These are phyloP conservation scores for Barnettozyma populi DNA, from an alignment of 805 yeast genomes.

Conservation along the genomic window DNA sequence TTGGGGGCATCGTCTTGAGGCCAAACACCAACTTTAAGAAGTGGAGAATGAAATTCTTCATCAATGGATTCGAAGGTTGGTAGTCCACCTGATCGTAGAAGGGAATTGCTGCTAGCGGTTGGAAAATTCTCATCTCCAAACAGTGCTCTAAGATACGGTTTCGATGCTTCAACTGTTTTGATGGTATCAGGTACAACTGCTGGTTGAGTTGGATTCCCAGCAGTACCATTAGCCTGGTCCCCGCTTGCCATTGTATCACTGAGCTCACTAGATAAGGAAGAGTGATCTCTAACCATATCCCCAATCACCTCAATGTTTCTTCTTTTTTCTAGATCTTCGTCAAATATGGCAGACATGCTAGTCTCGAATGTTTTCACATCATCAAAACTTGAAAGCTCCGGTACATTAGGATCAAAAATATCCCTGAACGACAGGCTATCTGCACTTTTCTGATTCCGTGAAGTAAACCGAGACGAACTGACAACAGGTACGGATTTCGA, in stretches of 20 bases:
- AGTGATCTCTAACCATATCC: neutral
- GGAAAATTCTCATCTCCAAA: neutral
- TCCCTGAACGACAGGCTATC: neutral
- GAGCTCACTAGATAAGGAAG: neutral
- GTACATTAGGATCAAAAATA: conserved; percentile 10
- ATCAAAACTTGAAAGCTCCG: conserved; percentile 12
- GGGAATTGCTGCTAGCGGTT: too few species aligned
- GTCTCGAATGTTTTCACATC: conserved; percentile 22
- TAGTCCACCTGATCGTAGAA: neutral
- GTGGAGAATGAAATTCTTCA: conserved; percentile 19
- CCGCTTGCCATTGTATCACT: neutral
- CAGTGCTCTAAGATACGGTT: neutral
- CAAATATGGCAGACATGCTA: conserved; percentile 22
- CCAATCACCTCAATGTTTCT: neutral
- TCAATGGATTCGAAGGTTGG: conserved; percentile 15
- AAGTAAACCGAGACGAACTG: too few species aligned
- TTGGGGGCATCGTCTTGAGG: conserved; percentile 12
- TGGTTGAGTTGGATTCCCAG: neutral
- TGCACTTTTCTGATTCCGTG: neutral
- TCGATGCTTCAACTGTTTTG: neutral
- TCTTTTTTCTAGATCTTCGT: conserved; percentile 9
- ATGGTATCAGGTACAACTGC: neutral
- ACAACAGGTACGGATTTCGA: neutral
- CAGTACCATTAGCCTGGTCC: neutral
- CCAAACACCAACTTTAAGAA: conserved; percentile 18